phyloP scores from a whole-genome alignment of 2,329 filamentous ascomycete species.

The Claviceps citrina region DNA sequence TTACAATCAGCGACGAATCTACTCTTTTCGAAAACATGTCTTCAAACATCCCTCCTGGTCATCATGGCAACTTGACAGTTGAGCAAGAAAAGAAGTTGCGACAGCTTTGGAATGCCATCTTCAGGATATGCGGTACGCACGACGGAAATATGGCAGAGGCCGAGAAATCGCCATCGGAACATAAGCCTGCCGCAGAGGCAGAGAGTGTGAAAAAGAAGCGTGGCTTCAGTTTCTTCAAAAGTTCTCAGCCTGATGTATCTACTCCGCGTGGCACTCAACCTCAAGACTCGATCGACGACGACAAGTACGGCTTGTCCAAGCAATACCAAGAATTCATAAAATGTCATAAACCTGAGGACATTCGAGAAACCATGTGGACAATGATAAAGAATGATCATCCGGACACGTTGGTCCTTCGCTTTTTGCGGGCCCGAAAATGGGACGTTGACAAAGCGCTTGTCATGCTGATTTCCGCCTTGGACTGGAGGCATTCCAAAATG shows the following conservation, averaged over 20 bases:
- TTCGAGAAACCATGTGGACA: slow-evolving; percentile 71
- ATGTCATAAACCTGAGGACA: slow-evolving; percentile 58
- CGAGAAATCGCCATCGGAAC: slow-evolving; percentile 5
- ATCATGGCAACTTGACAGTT: slow-evolving; percentile 71
- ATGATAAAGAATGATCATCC: slow-evolving; percentile 96
- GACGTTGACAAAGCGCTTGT: slow-evolving; percentile 82
- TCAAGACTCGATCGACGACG: slow-evolving; percentile 45
- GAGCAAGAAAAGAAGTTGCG: slow-evolving; percentile 81
- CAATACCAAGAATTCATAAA: slow-evolving; percentile 71
- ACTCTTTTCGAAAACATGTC: slow-evolving; percentile 21
- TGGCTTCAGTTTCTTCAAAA: slow-evolving; percentile 48
- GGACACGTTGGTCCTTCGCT: slow-evolving; percentile 67
- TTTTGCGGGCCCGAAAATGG: slow-evolving; percentile 86
- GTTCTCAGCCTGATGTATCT: slow-evolving; percentile 21
- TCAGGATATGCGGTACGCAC: slow-evolving; percentile 57
- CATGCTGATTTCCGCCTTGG: slow-evolving; percentile 89
- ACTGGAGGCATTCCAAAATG: slow-evolving; percentile 73
- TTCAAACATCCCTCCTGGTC: slow-evolving; percentile 43
- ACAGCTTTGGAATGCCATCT: slow-evolving; percentile 65
- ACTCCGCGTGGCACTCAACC: slow-evolving; percentile 18
- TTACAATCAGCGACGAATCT: neutral
- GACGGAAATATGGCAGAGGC: slow-evolving; percentile 13
- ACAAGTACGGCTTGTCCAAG: slow-evolving; percentile 86
- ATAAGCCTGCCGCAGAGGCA: slow-evolving; percentile 11
- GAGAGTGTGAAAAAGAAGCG: slow-evolving; percentile 63